phyloP scores from a whole-genome alignment of 306 rosid species.

The Begonia masoniana region DNA sequence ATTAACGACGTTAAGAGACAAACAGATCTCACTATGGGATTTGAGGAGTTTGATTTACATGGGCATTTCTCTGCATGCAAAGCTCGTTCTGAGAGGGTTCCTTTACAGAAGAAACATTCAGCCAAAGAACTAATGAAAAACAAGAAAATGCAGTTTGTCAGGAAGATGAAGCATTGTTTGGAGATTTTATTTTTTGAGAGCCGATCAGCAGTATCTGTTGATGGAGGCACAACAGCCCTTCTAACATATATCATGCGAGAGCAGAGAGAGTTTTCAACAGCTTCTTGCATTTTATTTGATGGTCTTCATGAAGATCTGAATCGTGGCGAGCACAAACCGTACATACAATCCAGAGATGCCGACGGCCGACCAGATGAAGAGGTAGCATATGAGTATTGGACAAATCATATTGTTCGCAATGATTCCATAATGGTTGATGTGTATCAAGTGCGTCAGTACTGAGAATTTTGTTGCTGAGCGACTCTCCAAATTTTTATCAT shows the following conservation, averaged over 20 bases:
- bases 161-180: conserved; percentile 96
- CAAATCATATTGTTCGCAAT: no score
- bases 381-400: no score
- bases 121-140: conserved; percentile 59
- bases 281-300: conserved; percentile 79
- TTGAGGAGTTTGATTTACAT: conserved; percentile 31
- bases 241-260: conserved; percentile 82
- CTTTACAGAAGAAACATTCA: conserved; percentile 51
- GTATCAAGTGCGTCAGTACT: no score
- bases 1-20: conserved; percentile 56
- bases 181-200: conserved; percentile 95
- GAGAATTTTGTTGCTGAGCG: no score
- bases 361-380: no score
- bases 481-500: no score
- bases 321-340: no score
- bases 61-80: conserved; percentile 38
- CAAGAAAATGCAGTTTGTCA: conserved; percentile 63
- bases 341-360: no score
- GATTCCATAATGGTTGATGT: no score
- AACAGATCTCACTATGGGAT: conserved; percentile 38
- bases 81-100: conserved; percentile 40
- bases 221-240: conserved; percentile 96
- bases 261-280: conserved; percentile 57
- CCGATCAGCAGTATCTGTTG: conserved; percentile 80
- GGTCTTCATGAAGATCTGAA: no score